A percentile compares a stretch with the other conserved stretches of the same genome.
Conservation (phyloP, 1,139 yeast genomes). For the Candida sojae region DNA sequence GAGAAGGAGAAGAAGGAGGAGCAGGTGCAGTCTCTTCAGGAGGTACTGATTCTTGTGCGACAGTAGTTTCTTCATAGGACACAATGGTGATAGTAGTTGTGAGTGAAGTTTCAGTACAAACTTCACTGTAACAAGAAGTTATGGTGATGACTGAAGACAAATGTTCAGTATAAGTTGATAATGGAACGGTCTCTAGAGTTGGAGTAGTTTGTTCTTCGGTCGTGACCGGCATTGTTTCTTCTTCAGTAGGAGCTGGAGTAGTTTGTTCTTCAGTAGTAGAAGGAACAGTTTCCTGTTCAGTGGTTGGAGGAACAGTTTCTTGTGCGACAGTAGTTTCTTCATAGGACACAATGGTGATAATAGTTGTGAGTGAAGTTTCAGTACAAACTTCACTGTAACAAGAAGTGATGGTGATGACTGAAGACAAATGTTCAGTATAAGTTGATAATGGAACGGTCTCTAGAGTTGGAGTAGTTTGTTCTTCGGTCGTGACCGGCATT, state of each 20-base stretch:
- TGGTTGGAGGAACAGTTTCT: slow-evolving; percentile 18
- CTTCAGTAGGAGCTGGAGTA: slow-evolving; percentile 1
- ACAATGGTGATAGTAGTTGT: slow-evolving; percentile 39
- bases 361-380: slow-evolving; percentile 32
- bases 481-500: slow-evolving; percentile 5
- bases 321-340: slow-evolving; percentile 19
- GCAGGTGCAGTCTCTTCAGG: slow-evolving; percentile 12
- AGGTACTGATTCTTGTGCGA: neutral
- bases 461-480: slow-evolving; percentile 15
- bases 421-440: slow-evolving; percentile 16
- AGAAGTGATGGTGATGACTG: slow-evolving; percentile 20
- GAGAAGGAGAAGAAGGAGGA: neutral
- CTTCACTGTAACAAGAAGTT: slow-evolving; percentile 22
- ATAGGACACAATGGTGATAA: slow-evolving; percentile 32
- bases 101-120: slow-evolving; percentile 26
- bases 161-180: slow-evolving; percentile 15
- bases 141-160: slow-evolving; percentile 18
- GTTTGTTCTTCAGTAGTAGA: slow-evolving; percentile 6
- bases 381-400: slow-evolving; percentile 27
- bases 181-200: slow-evolving; percentile 6
- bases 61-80: slow-evolving; percentile 22
- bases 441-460: slow-evolving; percentile 3
- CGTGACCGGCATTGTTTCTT: neutral
- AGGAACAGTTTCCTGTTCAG: slow-evolving; percentile 5
- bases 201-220: slow-evolving; percentile 15